Evolutionary conservation across 495 filamentous ascomycete genomes (phyloP), one percentile per base, ranked within the genome.

Genomic region (Podospora fimiseda): DNA sequence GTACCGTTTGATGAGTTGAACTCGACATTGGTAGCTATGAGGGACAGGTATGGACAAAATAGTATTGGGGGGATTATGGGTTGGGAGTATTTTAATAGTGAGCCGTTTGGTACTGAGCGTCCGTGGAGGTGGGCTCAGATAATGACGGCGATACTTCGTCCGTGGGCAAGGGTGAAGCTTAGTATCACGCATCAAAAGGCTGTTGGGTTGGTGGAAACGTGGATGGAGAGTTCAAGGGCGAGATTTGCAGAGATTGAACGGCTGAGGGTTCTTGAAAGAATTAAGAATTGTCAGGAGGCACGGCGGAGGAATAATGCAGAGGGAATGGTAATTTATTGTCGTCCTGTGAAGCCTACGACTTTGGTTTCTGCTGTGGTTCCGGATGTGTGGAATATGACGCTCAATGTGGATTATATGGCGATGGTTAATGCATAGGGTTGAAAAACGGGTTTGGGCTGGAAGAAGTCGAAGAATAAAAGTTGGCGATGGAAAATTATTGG

Each of bases 1-100:
- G 72, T 73, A 48, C 63, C 57, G 42, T 61, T 57, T 40, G 70
- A 55, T 53, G 50, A 58, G 5, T 46, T 70, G 44, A 62, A 62
- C 20, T 62, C 71, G 2, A 65, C 83, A 38, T 64, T 76, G 1
- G 52, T 56, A 7, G 55, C 83, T 58, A 58, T 80, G 36, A 64
- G 74, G 36, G 68, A 67, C 13, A 60, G 59, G 51, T 87, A 79
- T 51, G 77, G 79, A 11, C 27, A 33, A 5, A 11, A 33, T 2
- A 72, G 72, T 22, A 90, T 92, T 64, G 89, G 88, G 7, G 88
- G 89, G 1, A 81, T 91, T 0, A 87, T 87, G 82, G 88, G 89
- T 2, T 94, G 89, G 89, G 89, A 92, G 64, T 94, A 89, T 58
- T 92, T 86, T 62, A 90, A 90, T 68, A 74, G 78, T 1, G 59